Percentiles rank a stretch among this genome's conserved stretches.
Evolutionary conservation across 805 yeast species (phyloP).

Genomic region (Metschnikowia gelsemii): DNA sequence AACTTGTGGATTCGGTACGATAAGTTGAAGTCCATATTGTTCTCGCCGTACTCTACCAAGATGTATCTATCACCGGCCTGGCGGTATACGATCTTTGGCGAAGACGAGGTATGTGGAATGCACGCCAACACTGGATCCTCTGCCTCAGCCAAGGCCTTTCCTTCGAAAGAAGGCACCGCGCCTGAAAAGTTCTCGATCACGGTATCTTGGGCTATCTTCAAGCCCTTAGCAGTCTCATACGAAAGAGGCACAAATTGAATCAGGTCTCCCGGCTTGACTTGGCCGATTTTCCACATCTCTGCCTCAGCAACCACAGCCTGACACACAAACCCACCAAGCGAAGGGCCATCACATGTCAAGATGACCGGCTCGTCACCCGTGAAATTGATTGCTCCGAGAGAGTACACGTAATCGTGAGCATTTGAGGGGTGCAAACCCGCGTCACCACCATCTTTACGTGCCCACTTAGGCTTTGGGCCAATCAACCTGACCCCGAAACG

Average conservation of each 20-base stretch:
- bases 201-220: slow-evolving; percentile 62
- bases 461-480: slow-evolving; percentile 98
- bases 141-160: slow-evolving; percentile 33
- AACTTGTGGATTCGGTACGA: slow-evolving; percentile 83
- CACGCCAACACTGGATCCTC: slow-evolving; percentile 70
- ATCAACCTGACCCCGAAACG: slow-evolving; percentile 92
- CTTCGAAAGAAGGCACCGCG: slow-evolving; percentile 32
- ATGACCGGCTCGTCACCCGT: slow-evolving; percentile 99
- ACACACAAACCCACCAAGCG: slow-evolving; percentile 96
- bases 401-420: slow-evolving; percentile 95
- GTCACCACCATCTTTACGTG: slow-evolving; percentile 93
- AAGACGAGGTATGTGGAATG: slow-evolving; percentile 43
- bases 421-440: slow-evolving; percentile 99
- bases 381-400: slow-evolving; percentile 94
- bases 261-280: slow-evolving; percentile 90
- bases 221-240: slow-evolving; percentile 62
- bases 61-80: slow-evolving; percentile 97
- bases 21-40: slow-evolving; percentile 78
- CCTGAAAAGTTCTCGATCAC: slow-evolving; percentile 49
- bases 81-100: slow-evolving; percentile 79
- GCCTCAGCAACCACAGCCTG: slow-evolving; percentile 94
- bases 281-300: slow-evolving; percentile 98
- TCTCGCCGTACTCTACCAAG: slow-evolving; percentile 90
- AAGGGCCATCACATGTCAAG: slow-evolving; percentile 95
- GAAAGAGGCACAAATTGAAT: slow-evolving; percentile 78